These are phyloP conservation scores for Biscogniauxia sp. DNA, from an alignment of 2,329 filamentous ascomycete genomes.

Conservation along the genomic window DNA sequence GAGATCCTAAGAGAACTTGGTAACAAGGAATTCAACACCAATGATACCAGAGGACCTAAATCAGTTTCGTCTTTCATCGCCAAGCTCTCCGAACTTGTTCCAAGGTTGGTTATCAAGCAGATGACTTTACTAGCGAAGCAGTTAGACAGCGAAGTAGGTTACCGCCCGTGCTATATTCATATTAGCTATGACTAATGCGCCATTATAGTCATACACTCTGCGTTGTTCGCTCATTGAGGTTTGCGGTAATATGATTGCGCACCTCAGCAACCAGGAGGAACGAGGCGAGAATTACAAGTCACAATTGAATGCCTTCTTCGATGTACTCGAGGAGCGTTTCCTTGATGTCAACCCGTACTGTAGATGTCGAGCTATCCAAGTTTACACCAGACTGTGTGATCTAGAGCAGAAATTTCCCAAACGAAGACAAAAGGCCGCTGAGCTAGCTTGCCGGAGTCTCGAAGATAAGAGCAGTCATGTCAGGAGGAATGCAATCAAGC, in stretches of 20 bases:
- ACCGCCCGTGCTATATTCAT: not conserved
- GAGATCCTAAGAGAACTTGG: conserved; percentile 92
- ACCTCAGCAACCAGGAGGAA: conserved; percentile 89
- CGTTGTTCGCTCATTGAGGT: conserved; percentile 94
- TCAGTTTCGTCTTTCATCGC: conserved; percentile 93
- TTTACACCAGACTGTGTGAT: conserved; percentile 87
- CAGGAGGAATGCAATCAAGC: conserved; percentile 88
- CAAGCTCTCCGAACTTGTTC: conserved; percentile 88
- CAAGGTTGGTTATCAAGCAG: conserved; percentile 91
- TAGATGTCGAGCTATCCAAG: conserved; percentile 85
- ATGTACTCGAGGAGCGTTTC: conserved; percentile 93
- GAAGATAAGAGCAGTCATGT: conserved; percentile 99
- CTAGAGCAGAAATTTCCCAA: conserved; percentile 97
- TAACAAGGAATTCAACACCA: conserved; percentile 97
- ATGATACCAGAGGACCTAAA: conserved; percentile 92
- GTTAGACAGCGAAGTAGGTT: conserved; percentile 79
- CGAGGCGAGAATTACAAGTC: conserved; percentile 89
- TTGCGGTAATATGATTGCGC: conserved; percentile 89
- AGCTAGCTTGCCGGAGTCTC: conserved; percentile 82
- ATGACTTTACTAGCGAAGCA: conserved; percentile 95
- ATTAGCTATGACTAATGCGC: conserved; percentile 11
- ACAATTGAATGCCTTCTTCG: conserved; percentile 95
- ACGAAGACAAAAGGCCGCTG: conserved; percentile 79
- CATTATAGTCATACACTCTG: conserved; percentile 77
- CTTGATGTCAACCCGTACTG: conserved; percentile 97